Evolutionary conservation across 2,329 filamentous ascomycete genomes (phyloP).

Genomic region (Talaromyces sp.): DNA sequence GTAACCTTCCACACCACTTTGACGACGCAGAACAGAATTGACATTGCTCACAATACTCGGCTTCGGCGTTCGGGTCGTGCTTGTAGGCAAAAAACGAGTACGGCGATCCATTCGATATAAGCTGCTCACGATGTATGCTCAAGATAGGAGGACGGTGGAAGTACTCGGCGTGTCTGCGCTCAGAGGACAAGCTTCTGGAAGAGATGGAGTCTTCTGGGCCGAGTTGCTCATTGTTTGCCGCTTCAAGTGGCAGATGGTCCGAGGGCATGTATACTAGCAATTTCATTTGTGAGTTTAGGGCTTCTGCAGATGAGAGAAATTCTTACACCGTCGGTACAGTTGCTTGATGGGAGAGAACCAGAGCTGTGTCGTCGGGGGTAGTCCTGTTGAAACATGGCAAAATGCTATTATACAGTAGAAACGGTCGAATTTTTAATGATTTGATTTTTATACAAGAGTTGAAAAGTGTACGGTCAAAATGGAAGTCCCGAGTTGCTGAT

Average conservation of each 20-base stretch:
- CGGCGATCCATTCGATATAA: conserved; percentile 2
- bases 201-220: conserved; percentile 17
- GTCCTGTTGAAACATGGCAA: conserved; percentile 7
- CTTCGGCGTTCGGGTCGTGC: conserved; percentile 15
- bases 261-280: conserved; percentile 11
- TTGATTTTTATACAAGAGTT: background rate
- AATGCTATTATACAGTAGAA: conserved; percentile 2
- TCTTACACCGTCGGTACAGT: conserved; percentile 14
- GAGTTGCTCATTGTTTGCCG: conserved; percentile 13
- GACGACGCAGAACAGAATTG: conserved; percentile 18
- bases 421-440: background rate
- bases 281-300: background rate
- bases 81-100: conserved; percentile 15
- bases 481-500: background rate
- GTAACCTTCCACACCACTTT: conserved; percentile 18
- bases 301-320: background rate
- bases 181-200: conserved; percentile 24
- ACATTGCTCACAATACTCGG: conserved; percentile 17
- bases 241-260: conserved; percentile 12
- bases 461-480: background rate
- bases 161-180: conserved; percentile 32
- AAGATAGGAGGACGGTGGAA: conserved; percentile 32
- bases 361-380: conserved; percentile 6
- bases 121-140: conserved; percentile 20
- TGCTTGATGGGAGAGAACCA: conserved; percentile 13